Conservation (phyloP, 1,284 basidiomycete species). For the Caloboletus firmus region DNA sequence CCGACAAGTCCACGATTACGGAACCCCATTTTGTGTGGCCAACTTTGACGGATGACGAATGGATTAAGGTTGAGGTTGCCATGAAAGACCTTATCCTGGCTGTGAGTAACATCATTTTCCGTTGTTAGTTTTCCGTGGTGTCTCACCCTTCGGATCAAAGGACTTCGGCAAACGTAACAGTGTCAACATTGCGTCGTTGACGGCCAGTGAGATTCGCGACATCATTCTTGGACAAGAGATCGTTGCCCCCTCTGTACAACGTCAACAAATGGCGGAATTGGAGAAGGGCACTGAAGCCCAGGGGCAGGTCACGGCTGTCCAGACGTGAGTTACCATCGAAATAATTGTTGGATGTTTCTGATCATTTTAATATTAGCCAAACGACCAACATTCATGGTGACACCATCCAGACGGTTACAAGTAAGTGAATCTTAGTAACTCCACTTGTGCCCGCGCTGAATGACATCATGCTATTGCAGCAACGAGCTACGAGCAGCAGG, state of each 20-base stretch:
- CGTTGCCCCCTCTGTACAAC: constrained; percentile 86
- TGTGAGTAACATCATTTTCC: constrained; percentile 40
- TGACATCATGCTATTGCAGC: constrained; percentile 44
- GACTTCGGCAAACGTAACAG: constrained; percentile 99
- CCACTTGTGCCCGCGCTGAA: not conserved
- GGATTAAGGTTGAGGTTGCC: constrained; percentile 99
- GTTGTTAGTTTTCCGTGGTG: not conserved
- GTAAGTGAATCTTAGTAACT: constrained; percentile 42
- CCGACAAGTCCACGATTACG: constrained; percentile 93
- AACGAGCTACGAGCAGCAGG: constrained; percentile 96
- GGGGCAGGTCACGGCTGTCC: constrained; percentile 93
- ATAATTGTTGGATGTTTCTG: not conserved
- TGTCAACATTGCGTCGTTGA: constrained; percentile 97
- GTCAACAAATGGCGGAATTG: constrained; percentile 99
- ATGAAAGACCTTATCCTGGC: constrained; percentile 92
- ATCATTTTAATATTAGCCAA: constrained; percentile 50
- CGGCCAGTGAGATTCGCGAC: constrained; percentile 93
- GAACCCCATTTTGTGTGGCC: constrained; percentile 99
- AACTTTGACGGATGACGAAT: constrained; percentile 91
- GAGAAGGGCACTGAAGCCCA: constrained; percentile 96
- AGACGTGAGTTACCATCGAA: constrained; percentile 58
- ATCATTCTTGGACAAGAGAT: constrained; percentile 98
- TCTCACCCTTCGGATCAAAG: constrained; percentile 36
- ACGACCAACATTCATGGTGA: constrained; percentile 99
- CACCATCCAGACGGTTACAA: constrained; percentile 93